A percentile compares a stretch with the other conserved stretches of the same genome.
These are phyloP conservation scores for Metrosideros polymorpha DNA, from an alignment of 441 rosid species.

Conservation along the genomic window DNA sequence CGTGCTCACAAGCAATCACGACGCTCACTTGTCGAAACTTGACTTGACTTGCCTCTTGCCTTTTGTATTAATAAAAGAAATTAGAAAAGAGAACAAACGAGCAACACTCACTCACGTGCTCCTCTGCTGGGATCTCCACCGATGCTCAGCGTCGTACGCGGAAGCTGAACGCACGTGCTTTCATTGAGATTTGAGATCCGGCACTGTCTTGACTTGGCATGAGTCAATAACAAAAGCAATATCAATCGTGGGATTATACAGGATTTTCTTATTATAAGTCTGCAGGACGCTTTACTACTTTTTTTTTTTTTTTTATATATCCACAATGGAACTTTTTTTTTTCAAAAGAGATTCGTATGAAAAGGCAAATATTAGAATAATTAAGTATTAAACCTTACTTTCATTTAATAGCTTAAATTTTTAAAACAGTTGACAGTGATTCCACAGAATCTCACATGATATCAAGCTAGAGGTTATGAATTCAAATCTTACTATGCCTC, in stretches of 20 bases:
- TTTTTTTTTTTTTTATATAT: too few relatives aligned
- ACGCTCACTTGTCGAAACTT: neutral
- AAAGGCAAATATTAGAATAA: too few relatives aligned
- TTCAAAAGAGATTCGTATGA: neutral
- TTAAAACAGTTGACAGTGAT: too few relatives aligned
- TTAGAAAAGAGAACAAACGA: too few relatives aligned
- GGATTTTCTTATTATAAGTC: neutral
- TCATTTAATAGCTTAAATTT: too few relatives aligned
- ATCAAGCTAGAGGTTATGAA: too few relatives aligned
- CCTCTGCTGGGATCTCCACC: neutral
- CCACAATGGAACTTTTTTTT: too few relatives aligned
- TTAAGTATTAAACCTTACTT: too few relatives aligned
- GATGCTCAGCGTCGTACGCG: neutral
- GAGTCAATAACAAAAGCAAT: neutral
- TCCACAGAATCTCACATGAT: too few relatives aligned
- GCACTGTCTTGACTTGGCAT: neutral
- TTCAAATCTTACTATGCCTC: too few relatives aligned
- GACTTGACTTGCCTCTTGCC: too few relatives aligned
- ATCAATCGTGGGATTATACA: rapidly evolving
- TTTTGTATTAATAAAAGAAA: too few relatives aligned
- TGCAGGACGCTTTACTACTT: neutral
- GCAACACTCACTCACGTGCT: neutral
- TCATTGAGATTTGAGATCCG: neutral
- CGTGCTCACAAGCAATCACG: neutral
- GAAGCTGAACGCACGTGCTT: neutral